Percentiles rank a stretch among this genome's conserved stretches.
Conservation (phyloP, 2,329 filamentous ascomycete species). For the Epichloe coenophiala region DNA sequence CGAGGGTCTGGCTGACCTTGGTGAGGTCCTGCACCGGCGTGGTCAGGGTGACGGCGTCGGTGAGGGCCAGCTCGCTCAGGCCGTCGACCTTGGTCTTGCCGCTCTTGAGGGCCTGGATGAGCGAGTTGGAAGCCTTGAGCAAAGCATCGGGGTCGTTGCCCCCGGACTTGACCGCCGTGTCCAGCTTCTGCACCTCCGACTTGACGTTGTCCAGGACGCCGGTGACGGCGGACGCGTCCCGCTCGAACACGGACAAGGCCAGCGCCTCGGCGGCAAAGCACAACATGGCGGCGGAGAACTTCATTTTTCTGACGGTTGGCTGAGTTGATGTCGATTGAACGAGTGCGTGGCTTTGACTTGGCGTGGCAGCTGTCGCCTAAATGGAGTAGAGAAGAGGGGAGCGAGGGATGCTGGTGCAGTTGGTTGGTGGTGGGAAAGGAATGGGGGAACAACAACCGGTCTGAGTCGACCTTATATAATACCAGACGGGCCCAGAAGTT, state of each 20-base stretch:
- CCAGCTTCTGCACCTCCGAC: conserved; percentile 8
- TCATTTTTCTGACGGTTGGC: background rate
- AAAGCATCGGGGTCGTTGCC: conserved; percentile 9
- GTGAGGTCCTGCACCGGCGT: conserved; percentile 10
- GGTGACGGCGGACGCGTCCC: conserved; percentile 6
- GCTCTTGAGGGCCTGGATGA: conserved; percentile 9
- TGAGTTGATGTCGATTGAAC: background rate
- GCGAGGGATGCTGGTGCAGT: no score
- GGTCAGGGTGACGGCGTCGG: conserved; percentile 7
- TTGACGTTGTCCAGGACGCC: conserved; percentile 6
- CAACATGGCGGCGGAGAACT: background rate
- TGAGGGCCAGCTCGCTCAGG: conserved; percentile 3
- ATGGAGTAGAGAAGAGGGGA: background rate
- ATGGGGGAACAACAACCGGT: no score
- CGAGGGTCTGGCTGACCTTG: conserved; percentile 11
- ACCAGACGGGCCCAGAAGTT: no score
- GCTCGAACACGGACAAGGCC: background rate
- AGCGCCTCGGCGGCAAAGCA: background rate
- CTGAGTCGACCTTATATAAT: background rate
- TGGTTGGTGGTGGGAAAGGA: no score
- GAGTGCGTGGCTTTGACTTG: background rate
- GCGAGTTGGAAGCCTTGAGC: conserved; percentile 8
- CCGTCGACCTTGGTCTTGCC: conserved; percentile 7
- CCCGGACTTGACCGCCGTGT: conserved; percentile 11
- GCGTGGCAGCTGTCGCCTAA: background rate